phyloP scores from a whole-genome alignment of 2,329 filamentous ascomycete species.

The Penicillium sp. region DNA sequence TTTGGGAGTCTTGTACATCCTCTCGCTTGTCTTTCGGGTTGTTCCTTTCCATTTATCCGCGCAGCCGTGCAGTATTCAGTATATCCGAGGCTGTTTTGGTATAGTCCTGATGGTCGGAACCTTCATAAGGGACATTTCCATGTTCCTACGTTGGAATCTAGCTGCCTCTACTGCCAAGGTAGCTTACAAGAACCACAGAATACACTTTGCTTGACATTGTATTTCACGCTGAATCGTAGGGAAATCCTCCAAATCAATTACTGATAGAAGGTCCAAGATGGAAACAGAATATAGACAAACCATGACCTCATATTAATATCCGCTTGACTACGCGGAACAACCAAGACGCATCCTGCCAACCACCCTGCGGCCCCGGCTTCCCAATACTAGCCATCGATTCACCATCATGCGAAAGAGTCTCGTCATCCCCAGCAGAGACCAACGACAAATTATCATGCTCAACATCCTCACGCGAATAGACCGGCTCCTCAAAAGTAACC shows the following conservation, averaged over 20 bases:
- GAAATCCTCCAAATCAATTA: background rate
- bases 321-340: slow-evolving; percentile 49
- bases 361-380: slow-evolving; percentile 39
- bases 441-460: slow-evolving; percentile 13
- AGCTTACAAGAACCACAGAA: background rate
- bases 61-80: background rate
- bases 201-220: background rate
- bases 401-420: slow-evolving; percentile 27
- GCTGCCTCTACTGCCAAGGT: background rate
- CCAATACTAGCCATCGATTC: slow-evolving; percentile 27
- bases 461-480: background rate
- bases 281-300: background rate
- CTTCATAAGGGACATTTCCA: background rate
- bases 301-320: slow-evolving; percentile 25
- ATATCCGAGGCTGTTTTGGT: background rate
- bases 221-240: background rate
- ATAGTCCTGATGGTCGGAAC: background rate
- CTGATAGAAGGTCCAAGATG: background rate
- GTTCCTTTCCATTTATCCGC: background rate
- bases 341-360: slow-evolving; percentile 58
- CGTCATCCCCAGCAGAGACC: slow-evolving; percentile 23
- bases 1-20: slow-evolving; percentile 15
- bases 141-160: background rate
- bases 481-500: slow-evolving; percentile 21
- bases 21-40: slow-evolving; percentile 1